phyloP scores from a whole-genome alignment of 2,329 filamentous ascomycete species.

The Fonsecaea pedrosoi region DNA sequence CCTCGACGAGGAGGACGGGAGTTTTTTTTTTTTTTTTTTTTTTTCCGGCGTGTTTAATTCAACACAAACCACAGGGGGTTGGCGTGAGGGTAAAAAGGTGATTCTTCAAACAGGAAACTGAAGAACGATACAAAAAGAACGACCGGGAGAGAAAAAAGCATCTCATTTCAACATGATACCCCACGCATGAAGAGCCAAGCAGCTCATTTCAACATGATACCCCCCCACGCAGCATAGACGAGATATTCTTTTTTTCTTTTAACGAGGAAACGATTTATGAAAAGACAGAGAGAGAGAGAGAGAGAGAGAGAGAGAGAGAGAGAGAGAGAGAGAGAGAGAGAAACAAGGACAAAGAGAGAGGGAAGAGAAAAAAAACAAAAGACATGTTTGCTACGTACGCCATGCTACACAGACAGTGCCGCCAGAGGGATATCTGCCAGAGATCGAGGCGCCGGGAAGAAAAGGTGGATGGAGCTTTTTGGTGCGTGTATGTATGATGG shows the following conservation, averaged over 20 bases:
- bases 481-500: no score
- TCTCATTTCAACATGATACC: conserved; percentile 39
- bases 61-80: not conserved
- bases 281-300: no score
- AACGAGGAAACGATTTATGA: conserved; percentile 24
- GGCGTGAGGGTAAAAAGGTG: not conserved
- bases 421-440: no score
- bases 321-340: not conserved
- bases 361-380: not conserved
- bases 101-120: not conserved
- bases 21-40: not conserved
- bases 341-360: no score
- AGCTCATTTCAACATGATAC: conserved; percentile 39
- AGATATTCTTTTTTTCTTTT: conserved; percentile 6
- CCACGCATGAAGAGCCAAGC: conserved; percentile 20
- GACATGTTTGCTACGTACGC: no score
- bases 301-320: not conserved
- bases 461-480: no score
- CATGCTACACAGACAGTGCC: no score
- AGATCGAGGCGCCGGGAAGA: no score
- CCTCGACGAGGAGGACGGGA: not conserved
- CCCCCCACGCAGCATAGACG: conserved; percentile 19
- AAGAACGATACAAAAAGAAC: not conserved
- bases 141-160: conserved; percentile 15
- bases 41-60: not conserved